Percentiles rank a stretch among this genome's conserved stretches.
Conservation (phyloP, 73 alveolate species). For the Symbiodinium pilosum region DNA sequence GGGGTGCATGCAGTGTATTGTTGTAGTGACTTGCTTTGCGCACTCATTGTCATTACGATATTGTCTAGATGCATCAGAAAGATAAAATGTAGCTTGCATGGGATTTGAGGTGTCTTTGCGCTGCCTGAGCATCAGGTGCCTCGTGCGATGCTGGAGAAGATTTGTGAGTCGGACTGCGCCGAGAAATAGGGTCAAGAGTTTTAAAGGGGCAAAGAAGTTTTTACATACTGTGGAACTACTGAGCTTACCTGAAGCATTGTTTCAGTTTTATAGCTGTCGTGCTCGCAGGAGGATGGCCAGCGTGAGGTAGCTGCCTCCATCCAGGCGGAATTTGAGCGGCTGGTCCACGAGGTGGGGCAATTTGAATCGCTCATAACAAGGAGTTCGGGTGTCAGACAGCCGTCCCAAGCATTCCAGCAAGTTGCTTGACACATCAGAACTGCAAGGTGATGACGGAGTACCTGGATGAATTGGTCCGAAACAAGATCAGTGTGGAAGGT, state of each 20-base stretch:
- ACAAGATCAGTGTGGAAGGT: constrained; percentile 51
- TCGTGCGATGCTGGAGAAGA: constrained; percentile 6
- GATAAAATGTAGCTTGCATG: too few species aligned
- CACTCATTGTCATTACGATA: too few species aligned
- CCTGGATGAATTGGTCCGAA: neutral
- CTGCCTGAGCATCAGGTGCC: neutral
- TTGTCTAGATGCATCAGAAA: too few species aligned
- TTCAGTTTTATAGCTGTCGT: too few species aligned
- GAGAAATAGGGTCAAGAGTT: neutral
- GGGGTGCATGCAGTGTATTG: too few species aligned
- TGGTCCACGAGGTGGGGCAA: constrained; percentile 13
- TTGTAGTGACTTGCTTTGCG: too few species aligned
- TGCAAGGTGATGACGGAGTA: neutral
- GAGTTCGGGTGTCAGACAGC: too few species aligned
- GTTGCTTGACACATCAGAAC: too few species aligned
- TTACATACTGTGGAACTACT: neutral
- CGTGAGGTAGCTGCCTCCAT: constrained; percentile 58
- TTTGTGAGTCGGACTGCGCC: neutral
- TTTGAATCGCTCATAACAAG: too few species aligned
- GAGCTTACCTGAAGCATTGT: neutral
- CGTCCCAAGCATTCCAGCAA: too few species aligned
- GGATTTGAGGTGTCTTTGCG: neutral
- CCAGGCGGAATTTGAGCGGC: constrained; percentile 41
- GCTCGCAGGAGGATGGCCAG: constrained; percentile 1
- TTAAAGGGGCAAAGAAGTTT: neutral